Conservation (phyloP, 257 asterid genomes). For the Lycium barbarum region DNA sequence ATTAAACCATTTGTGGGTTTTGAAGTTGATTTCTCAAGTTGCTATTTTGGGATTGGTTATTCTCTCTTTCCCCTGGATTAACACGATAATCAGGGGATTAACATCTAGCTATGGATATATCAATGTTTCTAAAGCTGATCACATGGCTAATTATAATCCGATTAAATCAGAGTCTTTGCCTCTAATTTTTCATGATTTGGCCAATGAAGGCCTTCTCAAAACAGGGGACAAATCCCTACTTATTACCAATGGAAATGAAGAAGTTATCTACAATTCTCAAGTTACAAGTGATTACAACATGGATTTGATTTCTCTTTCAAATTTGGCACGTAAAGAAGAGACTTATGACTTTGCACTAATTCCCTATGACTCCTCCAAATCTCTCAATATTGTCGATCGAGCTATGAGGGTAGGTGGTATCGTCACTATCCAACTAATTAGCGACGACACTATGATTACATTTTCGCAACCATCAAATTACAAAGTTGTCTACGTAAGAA, state of each 20-base stretch:
- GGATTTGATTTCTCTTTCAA: conserved; percentile 31
- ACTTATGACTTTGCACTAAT: conserved; percentile 36
- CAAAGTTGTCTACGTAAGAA: conserved; percentile 38
- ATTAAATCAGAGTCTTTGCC: conserved; percentile 25
- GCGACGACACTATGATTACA: conserved; percentile 1
- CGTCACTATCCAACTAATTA: conserved; percentile 22
- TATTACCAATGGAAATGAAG: conserved; percentile 28
- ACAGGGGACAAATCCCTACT: conserved; percentile 38
- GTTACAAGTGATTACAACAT: conserved; percentile 1
- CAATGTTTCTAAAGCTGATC: neutral
- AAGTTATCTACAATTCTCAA: neutral
- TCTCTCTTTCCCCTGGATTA: conserved; percentile 42
- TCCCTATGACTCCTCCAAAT: conserved; percentile 6
- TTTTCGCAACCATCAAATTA: conserved; percentile 32
- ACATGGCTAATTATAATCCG: conserved; percentile 24
- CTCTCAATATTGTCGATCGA: conserved; percentile 29
- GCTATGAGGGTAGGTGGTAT: conserved; percentile 43
- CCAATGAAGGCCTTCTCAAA: conserved; percentile 52
- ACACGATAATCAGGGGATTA: neutral
- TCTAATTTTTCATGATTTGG: conserved; percentile 45
- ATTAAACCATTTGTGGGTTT: conserved; percentile 33
- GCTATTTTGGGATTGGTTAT: conserved; percentile 42
- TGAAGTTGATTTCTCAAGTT: conserved; percentile 38
- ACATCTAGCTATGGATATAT: neutral
- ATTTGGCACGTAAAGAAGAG: conserved; percentile 19